Evolutionary conservation across 306 rosid species (phyloP), one percentile per base, ranked within the genome.

Genomic region (Vigna reflexopilosa): DNA sequence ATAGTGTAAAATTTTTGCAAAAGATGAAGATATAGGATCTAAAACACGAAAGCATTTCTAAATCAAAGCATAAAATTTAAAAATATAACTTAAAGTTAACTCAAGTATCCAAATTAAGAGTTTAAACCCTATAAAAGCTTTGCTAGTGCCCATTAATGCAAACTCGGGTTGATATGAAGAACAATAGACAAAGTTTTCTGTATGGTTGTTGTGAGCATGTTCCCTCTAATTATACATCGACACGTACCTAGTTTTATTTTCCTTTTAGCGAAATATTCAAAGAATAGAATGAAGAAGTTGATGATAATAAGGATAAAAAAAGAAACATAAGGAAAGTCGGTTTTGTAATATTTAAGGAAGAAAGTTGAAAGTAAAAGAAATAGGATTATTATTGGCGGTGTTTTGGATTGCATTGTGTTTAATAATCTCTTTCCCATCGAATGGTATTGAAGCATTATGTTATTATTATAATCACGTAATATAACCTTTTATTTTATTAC

Each of bases 391-490:
- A 36, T 52, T 50, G 66, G 44, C 9, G 54, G 11, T 6, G 70
- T 16, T 51, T 66, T 6, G 17, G 0, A 52, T n/a, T n/a, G 57
- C 16, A 66, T 14, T 67, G 36, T 10, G 28, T 14, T 50, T 65
- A 50, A 40, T 7, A 67, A 56, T 67, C 72, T 67, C 34, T 61
- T 48, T 79, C 71, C 57, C 42, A 7, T 81, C 22, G 26, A 11
- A 74, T 74, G 38, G 26, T 50, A 26, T 81, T 74, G 70, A 20
- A 66, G 51, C 72, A 76, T 2, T 76, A 20, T 36, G 30, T 12
- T 19, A 17, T 22, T 61, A 50, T 19, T 50, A 50, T 47, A 64
- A 76, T 30, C 4, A 30, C 32, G 32, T 30, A 55, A 65, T 26
- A 26, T 40, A 63, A 38, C 20, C 2, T 16, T 40, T 32, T 69